Conservation (phyloP, 352 stramenopile genomes). For the Pythium diclinum region DNA sequence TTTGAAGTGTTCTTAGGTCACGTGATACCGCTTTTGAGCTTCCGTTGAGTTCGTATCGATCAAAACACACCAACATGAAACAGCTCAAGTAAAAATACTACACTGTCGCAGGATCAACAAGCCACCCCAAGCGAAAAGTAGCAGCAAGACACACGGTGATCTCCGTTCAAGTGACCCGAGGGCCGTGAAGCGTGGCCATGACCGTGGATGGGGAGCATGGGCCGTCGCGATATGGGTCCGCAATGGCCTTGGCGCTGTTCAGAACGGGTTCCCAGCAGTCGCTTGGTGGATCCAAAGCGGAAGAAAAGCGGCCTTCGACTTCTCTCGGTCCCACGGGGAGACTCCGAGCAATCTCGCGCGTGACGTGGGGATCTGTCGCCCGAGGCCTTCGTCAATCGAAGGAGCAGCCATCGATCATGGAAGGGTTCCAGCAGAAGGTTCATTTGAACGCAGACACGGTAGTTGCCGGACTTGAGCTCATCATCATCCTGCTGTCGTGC, state of each 20-base stretch:
- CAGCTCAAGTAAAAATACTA: conserved; percentile 14
- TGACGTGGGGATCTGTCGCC: conserved; percentile 22
- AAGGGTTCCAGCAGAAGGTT: conserved; percentile 42
- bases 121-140: too few relatives aligned
- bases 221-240: conserved; percentile 6
- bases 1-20: too few relatives aligned
- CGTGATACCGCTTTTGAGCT: too few relatives aligned
- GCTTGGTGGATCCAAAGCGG: background rate
- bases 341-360: conserved; percentile 19
- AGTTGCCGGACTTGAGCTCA: conserved; percentile 39
- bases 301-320: background rate
- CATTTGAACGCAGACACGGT: conserved; percentile 39
- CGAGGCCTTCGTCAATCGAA: conserved; percentile 10
- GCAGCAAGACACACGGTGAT: too few relatives aligned
- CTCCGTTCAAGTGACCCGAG: too few relatives aligned
- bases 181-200: background rate
- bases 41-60: background rate
- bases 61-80: background rate
- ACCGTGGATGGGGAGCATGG: background rate
- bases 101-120: background rate
- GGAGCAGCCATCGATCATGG: conserved; percentile 8
- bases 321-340: background rate
- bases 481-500: conserved; percentile 42
- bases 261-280: conserved; percentile 12
- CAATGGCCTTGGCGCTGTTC: conserved; percentile 12